Evolutionary conservation across 192 early-diverging fungal genomes (phyloP).

Genomic region (Mortierella antarctica): DNA sequence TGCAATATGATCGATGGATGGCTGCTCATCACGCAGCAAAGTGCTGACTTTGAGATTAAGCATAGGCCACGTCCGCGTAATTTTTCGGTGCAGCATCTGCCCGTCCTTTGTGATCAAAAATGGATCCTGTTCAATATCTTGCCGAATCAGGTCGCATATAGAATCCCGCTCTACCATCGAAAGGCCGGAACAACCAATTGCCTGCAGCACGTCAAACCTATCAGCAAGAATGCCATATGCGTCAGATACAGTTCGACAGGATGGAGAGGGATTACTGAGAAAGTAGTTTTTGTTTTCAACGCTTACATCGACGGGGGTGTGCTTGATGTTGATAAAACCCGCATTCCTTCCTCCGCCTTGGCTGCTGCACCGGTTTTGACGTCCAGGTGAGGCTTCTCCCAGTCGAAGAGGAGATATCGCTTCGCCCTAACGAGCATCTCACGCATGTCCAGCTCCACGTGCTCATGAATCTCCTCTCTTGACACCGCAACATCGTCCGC

Average conservation of each 20-base stretch:
- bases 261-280: background rate
- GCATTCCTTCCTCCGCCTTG: conserved; percentile 17
- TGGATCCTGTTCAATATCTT: conserved; percentile 13
- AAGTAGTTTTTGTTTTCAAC: background rate
- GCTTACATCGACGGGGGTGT: conserved; percentile 7
- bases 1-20: background rate
- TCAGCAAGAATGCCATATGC: background rate
- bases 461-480: background rate
- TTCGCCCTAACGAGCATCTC: conserved; percentile 1
- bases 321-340: background rate
- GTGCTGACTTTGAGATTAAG: conserved; percentile 1
- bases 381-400: background rate
- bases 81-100: background rate
- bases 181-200: background rate
- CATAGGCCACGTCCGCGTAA: conserved; percentile 11
- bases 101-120: background rate
- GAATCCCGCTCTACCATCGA: background rate
- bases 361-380: background rate
- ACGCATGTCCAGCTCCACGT: conserved; percentile 3
- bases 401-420: background rate
- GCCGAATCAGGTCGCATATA: background rate
- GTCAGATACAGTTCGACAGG: background rate
- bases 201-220: conserved; percentile 15
- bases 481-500: background rate
- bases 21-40: background rate